phyloP scores from a whole-genome alignment of 2,329 filamentous ascomycete genomes.

The Sarocladium oryzae region DNA sequence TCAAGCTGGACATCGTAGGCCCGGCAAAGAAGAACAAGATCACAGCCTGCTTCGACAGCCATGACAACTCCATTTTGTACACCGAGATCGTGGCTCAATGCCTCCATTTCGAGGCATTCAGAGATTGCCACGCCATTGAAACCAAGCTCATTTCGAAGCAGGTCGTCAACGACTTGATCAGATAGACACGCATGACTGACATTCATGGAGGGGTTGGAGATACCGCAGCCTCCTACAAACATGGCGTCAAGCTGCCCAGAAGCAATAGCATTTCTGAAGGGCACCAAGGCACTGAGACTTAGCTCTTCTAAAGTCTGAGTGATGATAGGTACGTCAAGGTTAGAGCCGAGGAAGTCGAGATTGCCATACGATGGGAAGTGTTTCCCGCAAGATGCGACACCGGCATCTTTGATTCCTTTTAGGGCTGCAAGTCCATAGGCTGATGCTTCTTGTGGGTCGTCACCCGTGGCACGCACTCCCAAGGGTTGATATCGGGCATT shows the following conservation, averaged over 20 bases:
- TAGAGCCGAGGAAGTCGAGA: conserved; percentile 85
- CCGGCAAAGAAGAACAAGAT: conserved; percentile 81
- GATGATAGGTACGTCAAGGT: conserved; percentile 88
- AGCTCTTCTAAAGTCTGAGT: conserved; percentile 90
- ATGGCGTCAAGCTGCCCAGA: conserved; percentile 81
- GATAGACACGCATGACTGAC: conserved; percentile 93
- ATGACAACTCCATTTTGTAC: conserved; percentile 95
- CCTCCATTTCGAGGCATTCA: conserved; percentile 95
- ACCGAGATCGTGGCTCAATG: conserved; percentile 90
- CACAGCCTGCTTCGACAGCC: conserved; percentile 94
- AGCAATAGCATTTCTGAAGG: conserved; percentile 83
- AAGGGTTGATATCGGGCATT: conserved; percentile 88
- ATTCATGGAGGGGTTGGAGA: conserved; percentile 85
- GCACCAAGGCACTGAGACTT: conserved; percentile 83
- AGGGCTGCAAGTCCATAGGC: conserved; percentile 87
- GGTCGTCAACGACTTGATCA: conserved; percentile 85
- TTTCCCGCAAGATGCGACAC: conserved; percentile 84
- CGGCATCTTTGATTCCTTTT: conserved; percentile 87
- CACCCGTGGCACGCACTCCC: conserved; percentile 81
- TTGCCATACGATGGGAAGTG: conserved; percentile 97
- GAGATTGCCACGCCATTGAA: conserved; percentile 92
- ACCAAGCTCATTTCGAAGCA: conserved; percentile 79
- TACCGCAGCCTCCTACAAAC: conserved; percentile 92
- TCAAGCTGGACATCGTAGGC: conserved; percentile 86
- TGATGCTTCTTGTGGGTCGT: conserved; percentile 92